Evolutionary conservation across 2,329 filamentous ascomycete species (phyloP).

Genomic region (Talaromyces sp.): DNA sequence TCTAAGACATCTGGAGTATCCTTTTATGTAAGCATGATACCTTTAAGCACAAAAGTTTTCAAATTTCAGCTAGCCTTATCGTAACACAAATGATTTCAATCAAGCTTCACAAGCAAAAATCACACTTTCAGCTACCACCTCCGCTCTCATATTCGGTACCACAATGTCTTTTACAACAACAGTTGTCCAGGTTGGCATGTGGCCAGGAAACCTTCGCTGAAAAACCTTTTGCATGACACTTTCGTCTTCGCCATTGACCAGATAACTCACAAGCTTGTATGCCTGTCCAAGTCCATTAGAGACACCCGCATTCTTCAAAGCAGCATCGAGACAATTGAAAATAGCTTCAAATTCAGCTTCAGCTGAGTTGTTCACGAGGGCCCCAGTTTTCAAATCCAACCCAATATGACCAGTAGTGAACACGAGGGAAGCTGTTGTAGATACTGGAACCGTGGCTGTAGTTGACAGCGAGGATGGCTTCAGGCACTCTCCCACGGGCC

Average conservation of each 20-base stretch:
- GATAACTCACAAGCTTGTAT: neutral
- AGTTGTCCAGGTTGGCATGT: constrained; percentile 12
- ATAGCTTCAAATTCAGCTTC: constrained; percentile 16
- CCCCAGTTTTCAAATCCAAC: neutral
- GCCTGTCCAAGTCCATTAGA: neutral
- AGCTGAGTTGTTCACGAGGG: neutral
- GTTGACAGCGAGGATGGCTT: constrained; percentile 10
- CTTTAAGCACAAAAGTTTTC: too few species aligned
- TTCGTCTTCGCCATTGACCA: neutral
- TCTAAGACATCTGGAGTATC: too few species aligned
- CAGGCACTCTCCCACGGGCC: constrained; percentile 13
- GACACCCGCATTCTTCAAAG: constrained; percentile 13
- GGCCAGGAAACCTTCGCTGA: neutral
- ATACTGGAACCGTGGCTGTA: constrained; percentile 5
- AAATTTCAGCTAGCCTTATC: too few species aligned
- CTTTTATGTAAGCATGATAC: too few species aligned
- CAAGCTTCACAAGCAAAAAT: too few species aligned
- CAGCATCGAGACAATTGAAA: constrained; percentile 17
- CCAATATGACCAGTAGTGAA: neutral
- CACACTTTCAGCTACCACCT: constrained; percentile 4
- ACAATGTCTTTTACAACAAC: constrained; percentile 3
- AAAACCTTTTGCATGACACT: neutral
- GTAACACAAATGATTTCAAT: too few species aligned
- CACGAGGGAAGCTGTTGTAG: neutral
- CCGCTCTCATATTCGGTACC: constrained; percentile 12